phyloP scores from a whole-genome alignment of 2,329 filamentous ascomycete species.

The Tothia fuscella region DNA sequence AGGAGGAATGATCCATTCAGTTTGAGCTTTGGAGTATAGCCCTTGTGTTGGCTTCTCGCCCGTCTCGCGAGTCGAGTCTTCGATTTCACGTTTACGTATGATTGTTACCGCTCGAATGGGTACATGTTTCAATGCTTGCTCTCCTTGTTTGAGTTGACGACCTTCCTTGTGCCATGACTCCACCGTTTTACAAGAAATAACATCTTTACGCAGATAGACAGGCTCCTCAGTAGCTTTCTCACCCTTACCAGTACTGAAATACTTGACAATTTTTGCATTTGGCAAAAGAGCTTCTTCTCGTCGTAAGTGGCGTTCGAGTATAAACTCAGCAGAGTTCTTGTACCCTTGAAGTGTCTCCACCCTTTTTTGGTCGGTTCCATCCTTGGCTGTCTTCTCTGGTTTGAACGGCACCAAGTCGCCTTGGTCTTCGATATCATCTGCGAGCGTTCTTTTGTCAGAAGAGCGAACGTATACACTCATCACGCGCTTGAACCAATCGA shows the following conservation, averaged over 20 bases:
- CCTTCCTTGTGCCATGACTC: conserved; percentile 99
- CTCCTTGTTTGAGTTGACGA: conserved; percentile 57
- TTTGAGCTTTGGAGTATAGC: conserved; percentile 72
- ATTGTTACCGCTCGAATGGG: conserved; percentile 85
- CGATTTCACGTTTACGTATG: conserved; percentile 76
- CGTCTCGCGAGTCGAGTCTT: conserved; percentile 67
- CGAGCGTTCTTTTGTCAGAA: conserved; percentile 45
- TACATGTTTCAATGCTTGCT: conserved; percentile 70
- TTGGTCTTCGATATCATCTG: conserved; percentile 68
- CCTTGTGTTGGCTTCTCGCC: conserved; percentile 81
- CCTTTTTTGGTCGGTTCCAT: conserved; percentile 61
- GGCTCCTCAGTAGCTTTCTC: conserved; percentile 63
- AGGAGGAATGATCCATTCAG: conserved; percentile 86
- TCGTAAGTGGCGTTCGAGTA: conserved; percentile 74
- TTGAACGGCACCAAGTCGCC: conserved; percentile 64
- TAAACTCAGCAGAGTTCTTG: conserved; percentile 74
- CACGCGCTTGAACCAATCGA: conserved; percentile 78
- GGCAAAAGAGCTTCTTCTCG: conserved; percentile 79
- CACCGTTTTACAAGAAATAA: conserved; percentile 75
- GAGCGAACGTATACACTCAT: conserved; percentile 60
- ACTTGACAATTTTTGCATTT: conserved; percentile 55
- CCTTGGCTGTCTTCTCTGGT: conserved; percentile 49
- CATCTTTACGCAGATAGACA: conserved; percentile 67
- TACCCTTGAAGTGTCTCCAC: conserved; percentile 67
- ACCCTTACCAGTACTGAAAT: conserved; percentile 65